Conservation (phyloP, 306 rosid genomes). For the Quercus mongolica region DNA sequence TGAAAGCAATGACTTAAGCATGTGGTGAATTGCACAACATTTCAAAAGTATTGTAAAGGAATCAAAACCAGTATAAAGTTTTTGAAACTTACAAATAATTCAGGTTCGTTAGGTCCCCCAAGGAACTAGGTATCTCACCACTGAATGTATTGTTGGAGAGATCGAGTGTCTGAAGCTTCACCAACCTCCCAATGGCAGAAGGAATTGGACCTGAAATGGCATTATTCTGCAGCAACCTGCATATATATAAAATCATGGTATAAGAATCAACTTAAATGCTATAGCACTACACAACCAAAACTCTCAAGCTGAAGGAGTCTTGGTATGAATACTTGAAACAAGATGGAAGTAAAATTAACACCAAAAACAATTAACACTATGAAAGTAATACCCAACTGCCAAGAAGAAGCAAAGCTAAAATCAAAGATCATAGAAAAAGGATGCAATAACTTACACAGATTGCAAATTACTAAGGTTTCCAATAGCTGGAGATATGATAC, state of each 20-base stretch:
- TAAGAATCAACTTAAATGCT: not conserved
- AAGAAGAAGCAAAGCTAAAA: not conserved
- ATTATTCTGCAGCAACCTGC: conserved; percentile 94
- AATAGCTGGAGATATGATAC: conserved; percentile 72
- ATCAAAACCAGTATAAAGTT: not conserved
- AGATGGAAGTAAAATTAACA: not conserved
- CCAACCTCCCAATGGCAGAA: conserved; percentile 65
- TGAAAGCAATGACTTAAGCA: conserved; percentile 3
- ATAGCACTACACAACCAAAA: not conserved
- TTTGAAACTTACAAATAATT: conserved; percentile 80
- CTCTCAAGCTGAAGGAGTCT: not conserved
- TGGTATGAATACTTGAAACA: not conserved
- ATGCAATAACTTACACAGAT: conserved; percentile 68
- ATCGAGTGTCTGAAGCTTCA: conserved; percentile 89
- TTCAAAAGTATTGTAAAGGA: not conserved
- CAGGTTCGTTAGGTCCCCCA: conserved; percentile 77
- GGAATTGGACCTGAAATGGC: conserved; percentile 85
- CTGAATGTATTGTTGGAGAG: conserved; percentile 73
- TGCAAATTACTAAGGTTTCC: conserved; percentile 85
- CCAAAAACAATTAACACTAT: not conserved
- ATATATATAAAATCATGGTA: conserved; percentile 3
- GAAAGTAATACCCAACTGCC: not conserved
- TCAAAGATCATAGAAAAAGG: not conserved
- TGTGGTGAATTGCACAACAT: conserved; percentile 12
- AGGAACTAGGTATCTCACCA: conserved; percentile 78